Evolutionary conservation across 108 stramenopile genomes (phyloP).

Genomic region (Hondaea fermentalgiana): DNA sequence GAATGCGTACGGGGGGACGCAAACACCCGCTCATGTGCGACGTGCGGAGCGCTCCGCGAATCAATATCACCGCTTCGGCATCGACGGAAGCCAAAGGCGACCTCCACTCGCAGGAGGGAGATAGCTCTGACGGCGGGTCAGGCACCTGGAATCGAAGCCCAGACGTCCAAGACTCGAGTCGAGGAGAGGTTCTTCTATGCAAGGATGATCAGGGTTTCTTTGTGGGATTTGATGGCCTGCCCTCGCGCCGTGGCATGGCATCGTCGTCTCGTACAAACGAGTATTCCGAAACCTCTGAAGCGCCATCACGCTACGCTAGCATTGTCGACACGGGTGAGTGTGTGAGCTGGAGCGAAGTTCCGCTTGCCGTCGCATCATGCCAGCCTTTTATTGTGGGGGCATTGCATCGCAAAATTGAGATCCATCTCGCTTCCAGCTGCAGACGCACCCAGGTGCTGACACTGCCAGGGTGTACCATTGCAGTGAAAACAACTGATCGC

Average conservation of each 20-base stretch:
- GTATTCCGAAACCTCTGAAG: neutral
- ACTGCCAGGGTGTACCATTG: neutral
- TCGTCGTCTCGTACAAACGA: no score
- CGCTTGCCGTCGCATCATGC: neutral
- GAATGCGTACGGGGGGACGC: neutral
- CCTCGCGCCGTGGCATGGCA: neutral
- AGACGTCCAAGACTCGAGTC: neutral
- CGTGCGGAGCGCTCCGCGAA: neutral
- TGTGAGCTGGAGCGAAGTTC: neutral
- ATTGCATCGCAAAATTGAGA: neutral
- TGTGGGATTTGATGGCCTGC: neutral
- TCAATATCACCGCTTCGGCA: no score
- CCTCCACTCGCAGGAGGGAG: neutral
- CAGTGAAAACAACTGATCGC: neutral
- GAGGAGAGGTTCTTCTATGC: neutral
- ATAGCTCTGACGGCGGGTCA: neutral
- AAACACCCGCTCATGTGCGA: conserved; percentile 5
- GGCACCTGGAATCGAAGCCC: neutral
- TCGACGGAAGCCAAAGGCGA: no score
- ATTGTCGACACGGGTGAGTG: neutral
- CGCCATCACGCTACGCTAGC: neutral
- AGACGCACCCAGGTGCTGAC: neutral
- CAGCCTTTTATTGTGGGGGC: neutral
- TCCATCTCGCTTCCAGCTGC: neutral
- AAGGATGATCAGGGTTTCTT: neutral